Evolutionary conservation across 441 rosid species (phyloP), one percentile per base, ranked within the genome.

Genomic region (Croton setiger): DNA sequence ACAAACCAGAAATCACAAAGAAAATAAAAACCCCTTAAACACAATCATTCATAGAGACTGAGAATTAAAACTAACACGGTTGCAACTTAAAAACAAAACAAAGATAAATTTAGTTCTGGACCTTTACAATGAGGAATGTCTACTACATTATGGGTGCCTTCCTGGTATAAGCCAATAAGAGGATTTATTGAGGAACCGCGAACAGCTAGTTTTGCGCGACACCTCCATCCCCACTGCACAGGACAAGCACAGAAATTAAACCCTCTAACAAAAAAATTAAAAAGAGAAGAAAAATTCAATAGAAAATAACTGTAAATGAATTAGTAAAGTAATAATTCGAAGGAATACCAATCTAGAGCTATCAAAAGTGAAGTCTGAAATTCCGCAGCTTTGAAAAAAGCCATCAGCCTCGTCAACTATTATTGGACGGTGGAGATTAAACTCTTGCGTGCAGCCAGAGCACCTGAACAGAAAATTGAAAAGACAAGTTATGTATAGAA

Each of bases 111-210:
- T 9, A 15, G n/a, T 5, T 48, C 10, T 17, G 37, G 41, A 90
- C 98, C 90, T 91, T 88, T 88, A 77, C 97, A 91, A 37, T 86
- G 43, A 52, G 97, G 96, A 71, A 94, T 94, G 73, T 94, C 96
- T 2, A 81, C 93, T 41, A 87, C 93, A 59, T 85, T 76, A 76
- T 94, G 98, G 67, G 95, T 89, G 58, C 95, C 96, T 66, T 94
- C 96, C 82, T 89, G 72, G 62, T 94, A 94, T 49, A 94, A 85
- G 21, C 98, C 97, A 71, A 94, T 88, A 69, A 91, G 77, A 66
- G 89, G 93, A 72, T 82, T 78, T 57, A 37, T 70, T 1, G 89
- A 74, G 4, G 91, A 68, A 36, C 98, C 97, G 18, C 98, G 96
- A 70, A 91, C 84, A 3, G 96, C 98, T 35, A 94, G 67, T 70